Base-by-base conservation (phyloP, 305 asterid species). In the Solanum aculeatissimum region DNA sequence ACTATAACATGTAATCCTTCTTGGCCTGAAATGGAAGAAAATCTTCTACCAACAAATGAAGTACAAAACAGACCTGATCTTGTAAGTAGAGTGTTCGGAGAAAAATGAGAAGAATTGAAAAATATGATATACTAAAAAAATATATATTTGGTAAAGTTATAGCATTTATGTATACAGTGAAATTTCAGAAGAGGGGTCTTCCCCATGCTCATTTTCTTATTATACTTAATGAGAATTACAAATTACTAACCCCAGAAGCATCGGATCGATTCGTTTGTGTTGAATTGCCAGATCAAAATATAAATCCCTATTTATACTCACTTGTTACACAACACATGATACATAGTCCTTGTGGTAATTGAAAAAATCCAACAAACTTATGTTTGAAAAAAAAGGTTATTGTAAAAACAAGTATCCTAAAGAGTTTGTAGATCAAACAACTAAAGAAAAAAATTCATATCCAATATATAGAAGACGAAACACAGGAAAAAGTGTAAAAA, bases 351-450 rank as follows among this genome's bases (percentile, higher is more conserved):
- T 55, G 63, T 55, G 63, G 63, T 55, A 21, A n/a, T 19, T n/a
- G 19, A 4, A 55, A 55, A 4, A 55, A 55, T 55, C 63, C 27
- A 6, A 8, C 63, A 55, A 55, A 55, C n/a, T 23, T 27, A 55
- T 55, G 27, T n/a, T 19, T n/a, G n/a, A n/a, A 55, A 55, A 10
- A 19, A 55, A n/a, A 55, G 27, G 63, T 2, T 19, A 8, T 1
- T 55, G 14, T 9, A 55, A 55, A n/a, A 19, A 19, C 21, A 19
- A 55, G 19, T 55, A n/a, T n/a, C 27, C 63, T 8, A 19, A 55
- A n/a, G 13, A 8, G 9, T 55, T 55, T 2, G 6, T 0, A 19
- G 6, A 3, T 3, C 6, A 0, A 55, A 55, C 13, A 55, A 7
- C 2, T 0, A 19, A 55, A 55, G 13, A 25, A 54, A 54, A 54